These are phyloP conservation scores for Aspergillus sclerotialis DNA, from an alignment of 2,329 filamentous ascomycete genomes.

Conservation along the genomic window DNA sequence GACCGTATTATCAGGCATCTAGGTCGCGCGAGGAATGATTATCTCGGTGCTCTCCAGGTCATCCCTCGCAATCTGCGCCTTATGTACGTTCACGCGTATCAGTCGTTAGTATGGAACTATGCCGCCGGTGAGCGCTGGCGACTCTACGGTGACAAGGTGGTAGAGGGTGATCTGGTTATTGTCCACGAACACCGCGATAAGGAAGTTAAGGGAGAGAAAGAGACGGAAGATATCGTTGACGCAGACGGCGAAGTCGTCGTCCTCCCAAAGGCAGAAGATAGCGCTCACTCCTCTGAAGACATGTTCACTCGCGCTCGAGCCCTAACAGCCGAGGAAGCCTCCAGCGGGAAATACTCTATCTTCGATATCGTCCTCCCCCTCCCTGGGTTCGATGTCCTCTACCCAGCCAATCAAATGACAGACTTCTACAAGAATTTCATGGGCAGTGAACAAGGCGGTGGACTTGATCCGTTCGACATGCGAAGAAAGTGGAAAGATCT, in stretches of 20 bases:
- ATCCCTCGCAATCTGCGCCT: slow-evolving; percentile 77
- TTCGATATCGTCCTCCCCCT: slow-evolving; percentile 85
- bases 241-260: slow-evolving; percentile 62
- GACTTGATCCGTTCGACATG: slow-evolving; percentile 79
- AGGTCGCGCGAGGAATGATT: slow-evolving; percentile 55
- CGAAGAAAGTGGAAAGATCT: slow-evolving; percentile 77
- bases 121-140: slow-evolving; percentile 76
- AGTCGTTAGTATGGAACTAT: slow-evolving; percentile 90
- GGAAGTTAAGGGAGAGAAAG: slow-evolving; percentile 21
- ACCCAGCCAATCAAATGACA: slow-evolving; percentile 78
- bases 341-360: slow-evolving; percentile 68
- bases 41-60: slow-evolving; percentile 68
- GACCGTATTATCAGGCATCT: slow-evolving; percentile 71
- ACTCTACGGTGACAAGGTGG: slow-evolving; percentile 62
- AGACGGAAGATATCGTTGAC: slow-evolving; percentile 42
- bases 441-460: slow-evolving; percentile 68
- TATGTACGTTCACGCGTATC: slow-evolving; percentile 97
- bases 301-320: slow-evolving; percentile 63
- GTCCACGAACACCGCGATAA: slow-evolving; percentile 51
- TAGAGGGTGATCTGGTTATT: slow-evolving; percentile 80
- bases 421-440: slow-evolving; percentile 82
- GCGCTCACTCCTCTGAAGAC: slow-evolving; percentile 47
- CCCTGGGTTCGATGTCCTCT: slow-evolving; percentile 85
- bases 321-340: slow-evolving; percentile 69
- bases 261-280: slow-evolving; percentile 52